Percentiles rank a stretch among this genome's conserved stretches.
phyloP scores from a whole-genome alignment of 495 filamentous ascomycete genomes.

The Penicillium parvum region DNA sequence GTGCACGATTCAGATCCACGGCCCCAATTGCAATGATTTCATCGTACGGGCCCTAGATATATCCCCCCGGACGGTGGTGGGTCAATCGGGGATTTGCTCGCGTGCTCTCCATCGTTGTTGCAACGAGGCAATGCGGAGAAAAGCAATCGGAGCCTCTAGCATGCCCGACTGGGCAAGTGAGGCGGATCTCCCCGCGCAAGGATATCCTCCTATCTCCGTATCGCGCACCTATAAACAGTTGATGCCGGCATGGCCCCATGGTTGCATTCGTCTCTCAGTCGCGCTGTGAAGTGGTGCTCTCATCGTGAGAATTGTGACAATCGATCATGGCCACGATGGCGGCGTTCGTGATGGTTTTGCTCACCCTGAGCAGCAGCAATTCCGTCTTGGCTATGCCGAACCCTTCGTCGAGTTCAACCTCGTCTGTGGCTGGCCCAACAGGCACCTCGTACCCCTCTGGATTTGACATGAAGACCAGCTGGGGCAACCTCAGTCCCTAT shows the following conservation, averaged over 20 bases:
- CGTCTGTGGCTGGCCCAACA: conserved; percentile 23
- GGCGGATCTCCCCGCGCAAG: too few species aligned
- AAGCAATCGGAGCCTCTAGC: background rate
- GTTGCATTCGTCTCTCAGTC: too few species aligned
- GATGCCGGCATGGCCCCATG: too few species aligned
- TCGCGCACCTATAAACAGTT: too few species aligned
- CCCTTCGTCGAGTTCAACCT: conserved; percentile 1
- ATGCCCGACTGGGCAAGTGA: background rate
- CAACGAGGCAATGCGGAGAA: background rate
- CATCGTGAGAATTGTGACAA: too few species aligned
- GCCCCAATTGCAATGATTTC: background rate
- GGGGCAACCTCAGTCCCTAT: conserved; percentile 48
- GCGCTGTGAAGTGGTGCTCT: too few species aligned
- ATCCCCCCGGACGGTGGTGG: background rate
- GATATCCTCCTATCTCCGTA: too few species aligned
- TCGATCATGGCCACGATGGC: background rate
- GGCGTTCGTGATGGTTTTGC: background rate
- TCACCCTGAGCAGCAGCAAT: conserved; percentile 7
- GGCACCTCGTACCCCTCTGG: conserved; percentile 27
- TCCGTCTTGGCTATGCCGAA: background rate
- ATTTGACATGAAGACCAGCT: conserved; percentile 35
- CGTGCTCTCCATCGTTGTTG: background rate
- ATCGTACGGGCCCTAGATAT: background rate
- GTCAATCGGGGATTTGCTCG: background rate
- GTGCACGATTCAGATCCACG: background rate